These are phyloP conservation scores for Eimeria tenella DNA, from an alignment of 169 alveolate genomes.

Conservation along the genomic window DNA sequence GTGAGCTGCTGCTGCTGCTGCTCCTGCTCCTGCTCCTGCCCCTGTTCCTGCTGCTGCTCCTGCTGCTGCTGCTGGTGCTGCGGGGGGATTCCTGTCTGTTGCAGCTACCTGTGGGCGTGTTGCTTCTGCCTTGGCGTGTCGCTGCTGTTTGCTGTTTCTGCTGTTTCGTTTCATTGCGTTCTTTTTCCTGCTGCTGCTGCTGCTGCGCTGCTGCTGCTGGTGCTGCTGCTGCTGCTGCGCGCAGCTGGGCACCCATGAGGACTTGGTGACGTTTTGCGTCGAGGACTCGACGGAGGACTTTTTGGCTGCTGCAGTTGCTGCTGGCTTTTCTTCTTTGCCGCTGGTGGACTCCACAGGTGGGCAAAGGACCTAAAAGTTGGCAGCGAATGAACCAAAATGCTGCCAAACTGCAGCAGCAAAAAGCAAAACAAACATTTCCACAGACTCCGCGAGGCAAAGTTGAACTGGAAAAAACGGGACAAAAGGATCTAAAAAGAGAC, in stretches of 20 bases:
- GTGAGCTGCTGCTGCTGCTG: neutral
- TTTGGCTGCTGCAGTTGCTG: neutral
- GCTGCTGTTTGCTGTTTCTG: neutral
- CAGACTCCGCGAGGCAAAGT: neutral
- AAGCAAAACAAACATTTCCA: neutral
- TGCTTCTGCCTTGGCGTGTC: neutral
- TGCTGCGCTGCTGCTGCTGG: neutral
- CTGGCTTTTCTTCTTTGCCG: neutral
- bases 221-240: slow-evolving; percentile 7
- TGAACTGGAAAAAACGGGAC: neutral
- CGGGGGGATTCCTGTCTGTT: too few species aligned
- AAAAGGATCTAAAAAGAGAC: neutral
- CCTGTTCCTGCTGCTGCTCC: neutral
- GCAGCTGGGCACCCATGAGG: slow-evolving; percentile 17
- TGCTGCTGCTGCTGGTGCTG: neutral
- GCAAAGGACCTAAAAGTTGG: neutral
- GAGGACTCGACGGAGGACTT: slow-evolving; percentile 11
- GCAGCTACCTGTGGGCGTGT: neutral
- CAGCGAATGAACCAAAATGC: neutral
- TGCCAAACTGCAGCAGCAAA: neutral
- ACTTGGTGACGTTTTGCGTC: neutral
- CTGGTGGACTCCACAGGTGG: neutral
- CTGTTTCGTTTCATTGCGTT: neutral
- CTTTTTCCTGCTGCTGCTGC: neutral
- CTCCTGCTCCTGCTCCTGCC: neutral